A percentile compares a stretch with the other conserved stretches of the same genome.
phyloP scores from a whole-genome alignment of 2,329 filamentous ascomycete genomes.

The Amylocarpus encephaloides region DNA sequence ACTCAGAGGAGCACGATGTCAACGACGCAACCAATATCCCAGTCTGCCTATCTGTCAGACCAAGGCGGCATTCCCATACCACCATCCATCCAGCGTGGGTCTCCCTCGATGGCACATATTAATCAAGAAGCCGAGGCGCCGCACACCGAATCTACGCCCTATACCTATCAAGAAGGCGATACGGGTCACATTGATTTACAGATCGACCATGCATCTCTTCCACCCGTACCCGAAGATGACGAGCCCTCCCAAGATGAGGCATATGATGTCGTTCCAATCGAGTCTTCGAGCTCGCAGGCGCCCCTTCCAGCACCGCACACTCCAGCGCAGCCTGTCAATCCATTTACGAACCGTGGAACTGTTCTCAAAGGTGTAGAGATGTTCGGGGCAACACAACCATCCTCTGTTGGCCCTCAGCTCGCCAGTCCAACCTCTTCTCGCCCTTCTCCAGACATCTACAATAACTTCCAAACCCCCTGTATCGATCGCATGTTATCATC shows the following conservation, averaged over 20 bases:
- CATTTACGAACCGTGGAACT: constrained; percentile 27
- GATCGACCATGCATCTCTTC: constrained; percentile 1
- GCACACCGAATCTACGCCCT: constrained; percentile 22
- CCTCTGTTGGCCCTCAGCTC: constrained; percentile 21
- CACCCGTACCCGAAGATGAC: constrained; percentile 6
- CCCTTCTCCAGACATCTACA: constrained; percentile 27
- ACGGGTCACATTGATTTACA: constrained; percentile 24
- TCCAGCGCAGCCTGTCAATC: constrained; percentile 26
- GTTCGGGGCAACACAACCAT: constrained; percentile 30
- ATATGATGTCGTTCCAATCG: constrained; percentile 5
- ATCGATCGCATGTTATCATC: constrained; percentile 15
- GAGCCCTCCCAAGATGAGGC: constrained; percentile 22
- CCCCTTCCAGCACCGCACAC: constrained; percentile 24
- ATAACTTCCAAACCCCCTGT: constrained; percentile 18
- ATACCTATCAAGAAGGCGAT: constrained; percentile 26
- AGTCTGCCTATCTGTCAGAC: constrained; percentile 17
- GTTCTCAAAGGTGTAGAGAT: constrained; percentile 26
- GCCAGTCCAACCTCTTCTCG: constrained; percentile 26
- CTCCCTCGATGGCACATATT: neutral
- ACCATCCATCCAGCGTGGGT: neutral
- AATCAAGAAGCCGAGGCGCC: neutral
- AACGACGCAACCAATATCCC: constrained; percentile 26
- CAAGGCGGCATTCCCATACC: constrained; percentile 2
- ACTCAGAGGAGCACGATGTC: constrained; percentile 27
- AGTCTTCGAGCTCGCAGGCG: neutral